Percentiles rank a stretch among this genome's conserved stretches.
Conservation (phyloP, 352 stramenopile genomes). For the Pythium utonaiense region DNA sequence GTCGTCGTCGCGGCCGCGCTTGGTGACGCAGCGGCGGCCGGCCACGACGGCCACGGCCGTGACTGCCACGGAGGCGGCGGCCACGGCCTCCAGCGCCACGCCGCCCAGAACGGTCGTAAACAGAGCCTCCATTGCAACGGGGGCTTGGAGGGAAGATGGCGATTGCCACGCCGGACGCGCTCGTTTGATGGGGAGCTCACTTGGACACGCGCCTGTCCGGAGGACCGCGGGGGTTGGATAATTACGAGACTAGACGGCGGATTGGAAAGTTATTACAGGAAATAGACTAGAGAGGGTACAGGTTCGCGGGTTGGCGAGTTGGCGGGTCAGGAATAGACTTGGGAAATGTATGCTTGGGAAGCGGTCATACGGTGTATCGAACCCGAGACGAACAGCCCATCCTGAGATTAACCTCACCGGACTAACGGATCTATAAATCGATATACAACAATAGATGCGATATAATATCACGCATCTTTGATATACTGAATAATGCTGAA, state of each 20-base stretch:
- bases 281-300: neutral
- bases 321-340: no score
- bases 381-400: neutral
- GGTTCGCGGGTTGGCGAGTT: slow-evolving; percentile 3
- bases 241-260: neutral
- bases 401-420: neutral
- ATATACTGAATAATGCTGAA: neutral
- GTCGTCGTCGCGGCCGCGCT: slow-evolving; percentile 15
- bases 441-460: no score
- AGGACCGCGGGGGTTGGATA: neutral
- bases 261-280: slow-evolving; percentile 7
- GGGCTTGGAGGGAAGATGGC: neutral
- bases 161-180: neutral
- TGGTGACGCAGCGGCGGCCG: slow-evolving; percentile 20
- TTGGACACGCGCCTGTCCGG: neutral
- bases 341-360: neutral
- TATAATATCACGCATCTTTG: no score
- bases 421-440: neutral
- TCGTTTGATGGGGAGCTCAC: neutral
- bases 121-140: slow-evolving; percentile 20
- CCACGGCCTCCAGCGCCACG: slow-evolving; percentile 43
- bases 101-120: slow-evolving; percentile 37
- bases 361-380: neutral
- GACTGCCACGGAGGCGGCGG: slow-evolving; percentile 40
- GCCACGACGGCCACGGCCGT: slow-evolving; percentile 11